Evolutionary conservation across 768 basidiomycete species (phyloP).

Genomic region (Piloderma croceum): DNA sequence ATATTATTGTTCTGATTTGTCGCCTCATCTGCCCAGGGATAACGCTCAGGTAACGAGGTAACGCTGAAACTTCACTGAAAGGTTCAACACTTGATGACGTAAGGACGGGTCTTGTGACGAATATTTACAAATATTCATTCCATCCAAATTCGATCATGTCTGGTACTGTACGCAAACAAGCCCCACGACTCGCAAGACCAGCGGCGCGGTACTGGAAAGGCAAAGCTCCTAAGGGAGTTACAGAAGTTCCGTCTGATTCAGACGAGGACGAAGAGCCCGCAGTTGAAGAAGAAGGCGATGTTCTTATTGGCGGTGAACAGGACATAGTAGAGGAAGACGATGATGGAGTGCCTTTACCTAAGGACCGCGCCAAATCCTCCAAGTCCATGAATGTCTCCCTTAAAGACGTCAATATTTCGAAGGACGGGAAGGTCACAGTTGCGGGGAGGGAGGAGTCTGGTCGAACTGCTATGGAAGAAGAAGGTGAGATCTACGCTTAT

Average conservation of each 20-base stretch:
- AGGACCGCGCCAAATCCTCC: constrained; percentile 27
- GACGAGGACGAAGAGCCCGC: constrained; percentile 49
- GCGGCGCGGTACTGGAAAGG: constrained; percentile 89
- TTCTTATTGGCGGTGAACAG: constrained; percentile 54
- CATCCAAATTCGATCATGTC: too few relatives aligned
- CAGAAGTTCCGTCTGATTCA: constrained; percentile 56
- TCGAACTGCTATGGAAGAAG: constrained; percentile 58
- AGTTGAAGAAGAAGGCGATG: constrained; percentile 46
- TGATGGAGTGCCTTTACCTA: constrained; percentile 38
- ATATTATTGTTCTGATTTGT: too few relatives aligned
- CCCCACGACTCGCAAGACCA: constrained; percentile 72
- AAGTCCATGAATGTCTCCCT: constrained; percentile 70
- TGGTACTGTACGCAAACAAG: constrained; percentile 50
- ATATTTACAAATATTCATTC: too few relatives aligned
- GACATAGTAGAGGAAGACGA: constrained; percentile 41
- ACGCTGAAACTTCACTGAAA: too few relatives aligned
- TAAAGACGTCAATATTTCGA: constrained; percentile 75
- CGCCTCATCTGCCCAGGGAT: too few relatives aligned
- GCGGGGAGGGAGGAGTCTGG: constrained; percentile 77
- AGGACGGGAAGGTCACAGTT: constrained; percentile 74
- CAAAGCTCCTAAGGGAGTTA: constrained; percentile 74
- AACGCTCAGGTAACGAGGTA: too few relatives aligned
- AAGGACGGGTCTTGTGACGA: too few relatives aligned
- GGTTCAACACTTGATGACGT: too few relatives aligned
- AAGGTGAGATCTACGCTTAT: constrained; percentile 28